These are phyloP conservation scores for Furcasterigmium sp. DNA, from an alignment of 2,329 filamentous ascomycete genomes.

Conservation along the genomic window DNA sequence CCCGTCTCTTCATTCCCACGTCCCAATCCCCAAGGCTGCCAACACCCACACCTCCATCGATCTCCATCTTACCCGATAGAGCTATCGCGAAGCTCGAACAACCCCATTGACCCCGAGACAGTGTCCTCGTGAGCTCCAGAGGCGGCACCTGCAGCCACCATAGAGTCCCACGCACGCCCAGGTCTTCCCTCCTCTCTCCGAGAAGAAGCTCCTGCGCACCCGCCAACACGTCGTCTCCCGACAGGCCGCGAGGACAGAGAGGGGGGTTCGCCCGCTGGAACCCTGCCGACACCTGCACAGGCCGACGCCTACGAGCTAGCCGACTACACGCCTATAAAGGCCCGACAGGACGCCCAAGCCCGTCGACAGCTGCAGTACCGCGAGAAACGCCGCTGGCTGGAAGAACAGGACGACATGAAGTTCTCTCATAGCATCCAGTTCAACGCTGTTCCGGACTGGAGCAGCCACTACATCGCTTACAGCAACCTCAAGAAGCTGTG, in stretches of 20 bases:
- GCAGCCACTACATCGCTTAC: constrained; percentile 94
- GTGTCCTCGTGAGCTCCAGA: background rate
- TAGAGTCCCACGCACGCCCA: background rate
- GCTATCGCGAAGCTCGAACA: background rate
- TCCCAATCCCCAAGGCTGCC: background rate
- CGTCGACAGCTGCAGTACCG: constrained; percentile 39
- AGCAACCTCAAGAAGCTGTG: constrained; percentile 98
- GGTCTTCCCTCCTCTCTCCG: constrained; percentile 2
- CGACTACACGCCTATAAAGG: constrained; percentile 28
- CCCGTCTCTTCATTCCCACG: background rate
- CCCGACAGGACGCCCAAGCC: constrained; percentile 21
- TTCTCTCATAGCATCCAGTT: constrained; percentile 99
- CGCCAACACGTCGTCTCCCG: constrained; percentile 1
- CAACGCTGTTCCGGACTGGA: constrained; percentile 99
- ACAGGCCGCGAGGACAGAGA: constrained; percentile 10
- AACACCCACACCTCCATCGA: too few species aligned
- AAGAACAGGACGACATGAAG: constrained; percentile 87
- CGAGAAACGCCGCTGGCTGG: constrained; percentile 65
- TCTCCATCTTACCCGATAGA: too few species aligned
- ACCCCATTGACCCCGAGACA: background rate
- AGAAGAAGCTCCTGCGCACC: background rate
- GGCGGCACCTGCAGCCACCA: background rate
- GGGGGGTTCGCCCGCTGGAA: constrained; percentile 11
- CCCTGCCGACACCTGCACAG: constrained; percentile 3
- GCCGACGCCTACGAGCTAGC: constrained; percentile 32